Evolutionary conservation across 2,329 filamentous ascomycete genomes (phyloP), one percentile per base, ranked within the genome.

Genomic region (Raffaelea ambrosiae): DNA sequence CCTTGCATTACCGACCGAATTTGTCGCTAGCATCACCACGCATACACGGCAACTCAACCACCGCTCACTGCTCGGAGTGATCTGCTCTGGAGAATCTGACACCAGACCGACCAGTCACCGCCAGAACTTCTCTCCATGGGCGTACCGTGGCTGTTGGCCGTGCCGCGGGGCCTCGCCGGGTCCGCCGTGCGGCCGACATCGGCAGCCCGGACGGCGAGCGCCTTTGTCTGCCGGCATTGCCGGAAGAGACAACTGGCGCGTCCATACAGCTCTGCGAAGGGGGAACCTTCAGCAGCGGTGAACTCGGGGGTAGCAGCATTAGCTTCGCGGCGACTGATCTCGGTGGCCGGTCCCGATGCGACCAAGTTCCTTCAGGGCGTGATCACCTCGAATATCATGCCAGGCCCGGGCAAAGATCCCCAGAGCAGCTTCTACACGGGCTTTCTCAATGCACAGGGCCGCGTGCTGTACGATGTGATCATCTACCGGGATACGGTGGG

Each of bases 401-500:
- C 46, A 3, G 54, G 29, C 3, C 41, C 41, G 23, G 59, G 46
- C 43, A 43, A 40, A 36, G 38, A 58, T 56, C 47, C 59, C 52
- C 46, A 51, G 48, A 39, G 46, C 1, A 83, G 81, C 4, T 82
- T 85, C 63, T 97, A 95, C 66, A 76, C 84, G 7, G 88, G 83
- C 0, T 95, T 98, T 59, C 73, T 98, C 39, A 95, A 86, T 55
- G 88, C 91, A 8, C 79, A 81, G 51, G 93, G 93, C 39, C 79
- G 90, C 49, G 77, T 98, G 10, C 70, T 96, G 40, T 79, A 91
- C 68, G 93, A 98, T 67, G 85, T 89, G 46, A 95, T 97, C 64
- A 73, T 98, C 43, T 96, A 95, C 70, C 84, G 82, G 0, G 68
- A 78, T 53, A 59, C 66, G 41, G 59, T 64, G 42, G 46, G 52